Evolutionary conservation across 371 early-diverging fungal species (phyloP), one percentile per base, ranked within the genome.

Genomic region (Haplosporangium sp.): DNA sequence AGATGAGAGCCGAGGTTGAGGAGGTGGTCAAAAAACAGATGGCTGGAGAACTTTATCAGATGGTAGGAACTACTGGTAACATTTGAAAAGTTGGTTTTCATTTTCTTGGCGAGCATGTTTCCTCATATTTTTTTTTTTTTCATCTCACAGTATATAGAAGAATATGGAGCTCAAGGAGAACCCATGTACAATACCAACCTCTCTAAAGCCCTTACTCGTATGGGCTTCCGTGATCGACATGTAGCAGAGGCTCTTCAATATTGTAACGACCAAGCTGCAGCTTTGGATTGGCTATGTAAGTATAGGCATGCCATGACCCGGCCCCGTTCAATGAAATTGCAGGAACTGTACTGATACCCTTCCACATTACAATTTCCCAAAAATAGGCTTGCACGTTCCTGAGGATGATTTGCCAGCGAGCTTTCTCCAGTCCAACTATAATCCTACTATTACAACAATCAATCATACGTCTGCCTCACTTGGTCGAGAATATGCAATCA

Each of bases 201-300:
- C 34, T 71, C 73, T 0, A 71, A 85, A 38, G 84, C 84, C 7
- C 83, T 95, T 45, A 85, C 88, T 1, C 62, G 82, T 10, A 87
- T 89, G 86, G 96, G 96, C 6, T 96, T 96, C 75, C 88, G 91
- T 11, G 58, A 81, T 20, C 85, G 89, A 3, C 95, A 96, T 76
- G 91, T 92, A 3, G 84, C 85, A 11, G 96, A 96, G 74, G 93
- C 95, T 0, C 78, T 93, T 52, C 85, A 84, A 39, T 91, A 90
- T 76, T 85, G 89, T 50, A 67, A 74, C 8, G 86, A 90, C 64
- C 83, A 82, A 9, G 84, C 85, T 1, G 70, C 84, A 1, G 92
- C 93, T 1, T 75, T 96, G n/a, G 94, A 96, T 67, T 96, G 96
- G 96, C 86, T 96, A n/a, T 93, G 94, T 88, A 87, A 84, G 88